A percentile compares a stretch with the other conserved stretches of the same genome.
Conservation (phyloP, 2,329 filamentous ascomycete species). For the Lecanicillium sp. region DNA sequence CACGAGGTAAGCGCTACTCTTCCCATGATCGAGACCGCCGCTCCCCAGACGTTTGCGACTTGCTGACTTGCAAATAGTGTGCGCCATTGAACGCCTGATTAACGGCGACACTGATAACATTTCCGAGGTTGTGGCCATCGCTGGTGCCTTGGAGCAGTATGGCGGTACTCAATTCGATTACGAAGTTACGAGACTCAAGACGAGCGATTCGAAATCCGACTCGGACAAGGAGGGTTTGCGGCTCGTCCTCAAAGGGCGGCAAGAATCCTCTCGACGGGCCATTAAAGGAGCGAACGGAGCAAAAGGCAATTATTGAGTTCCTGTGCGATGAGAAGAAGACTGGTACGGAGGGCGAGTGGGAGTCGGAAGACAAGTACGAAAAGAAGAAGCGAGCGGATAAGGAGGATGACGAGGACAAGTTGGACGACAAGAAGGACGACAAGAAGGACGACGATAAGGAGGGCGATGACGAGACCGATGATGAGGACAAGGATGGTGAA, state of each 20-base stretch:
- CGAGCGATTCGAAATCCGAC: conserved; percentile 56
- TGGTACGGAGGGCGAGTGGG: conserved; percentile 65
- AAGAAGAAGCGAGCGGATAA: conserved; percentile 23
- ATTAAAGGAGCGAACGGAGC: conserved; percentile 42
- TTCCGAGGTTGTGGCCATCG: conserved; percentile 60
- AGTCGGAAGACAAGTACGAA: conserved; percentile 47
- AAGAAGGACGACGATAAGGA: conserved; percentile 27
- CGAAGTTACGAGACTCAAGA: conserved; percentile 57
- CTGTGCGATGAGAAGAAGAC: conserved; percentile 66
- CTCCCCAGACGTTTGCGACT: no score
- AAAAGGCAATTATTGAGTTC: conserved; percentile 79
- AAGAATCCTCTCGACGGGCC: conserved; percentile 43
- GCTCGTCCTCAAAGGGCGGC: conserved; percentile 58
- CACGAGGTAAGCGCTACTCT: conserved; percentile 63
- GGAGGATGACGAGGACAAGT: conserved; percentile 18
- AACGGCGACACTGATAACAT: conserved; percentile 41
- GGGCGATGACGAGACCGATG: conserved; percentile 27
- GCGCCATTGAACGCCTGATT: conserved; percentile 59
- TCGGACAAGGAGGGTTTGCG: conserved; percentile 63
- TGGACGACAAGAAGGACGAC: conserved; percentile 22
- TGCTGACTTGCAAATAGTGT: no score
- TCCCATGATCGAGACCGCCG: no score
- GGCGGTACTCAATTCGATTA: conserved; percentile 57
- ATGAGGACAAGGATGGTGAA: conserved; percentile 26
- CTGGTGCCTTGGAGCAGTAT: conserved; percentile 56